phyloP scores from a whole-genome alignment of 352 stramenopile genomes.

The Phytophthora kernoviae region DNA sequence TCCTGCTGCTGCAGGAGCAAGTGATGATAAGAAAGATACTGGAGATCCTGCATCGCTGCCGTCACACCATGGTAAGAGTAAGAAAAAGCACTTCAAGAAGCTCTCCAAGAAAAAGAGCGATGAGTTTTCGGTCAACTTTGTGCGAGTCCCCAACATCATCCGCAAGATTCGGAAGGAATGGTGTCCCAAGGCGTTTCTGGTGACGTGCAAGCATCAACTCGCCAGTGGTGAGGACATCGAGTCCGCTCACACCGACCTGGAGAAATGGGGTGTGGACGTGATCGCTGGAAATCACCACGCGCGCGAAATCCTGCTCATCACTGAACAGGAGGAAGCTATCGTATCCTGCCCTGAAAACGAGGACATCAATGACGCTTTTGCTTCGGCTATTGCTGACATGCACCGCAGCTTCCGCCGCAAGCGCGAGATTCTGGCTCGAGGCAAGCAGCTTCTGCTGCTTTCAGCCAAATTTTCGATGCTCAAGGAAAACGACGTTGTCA shows the following conservation, averaged over 20 bases:
- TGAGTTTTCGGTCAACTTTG: conserved; percentile 82
- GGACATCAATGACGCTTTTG: conserved; percentile 84
- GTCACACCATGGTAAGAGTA: conserved; percentile 32
- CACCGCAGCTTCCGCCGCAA: conserved; percentile 78
- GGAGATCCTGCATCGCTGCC: conserved; percentile 22
- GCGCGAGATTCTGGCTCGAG: conserved; percentile 76
- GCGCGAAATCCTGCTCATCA: conserved; percentile 78
- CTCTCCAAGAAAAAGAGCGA: conserved; percentile 48
- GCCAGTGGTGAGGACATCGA: conserved; percentile 73
- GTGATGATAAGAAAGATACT: conserved; percentile 3
- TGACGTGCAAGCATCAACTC: conserved; percentile 83
- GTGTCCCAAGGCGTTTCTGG: conserved; percentile 80
- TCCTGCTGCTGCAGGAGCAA: conserved; percentile 16
- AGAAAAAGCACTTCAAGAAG: conserved; percentile 42
- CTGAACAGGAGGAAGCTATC: conserved; percentile 82
- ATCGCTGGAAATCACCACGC: conserved; percentile 71
- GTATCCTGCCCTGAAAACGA: conserved; percentile 75
- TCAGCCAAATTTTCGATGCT: conserved; percentile 90
- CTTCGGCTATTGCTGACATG: conserved; percentile 70
- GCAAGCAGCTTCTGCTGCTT: conserved; percentile 78
- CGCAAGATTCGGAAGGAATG: conserved; percentile 82
- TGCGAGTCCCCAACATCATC: conserved; percentile 80
- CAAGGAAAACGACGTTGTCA: conserved; percentile 86
- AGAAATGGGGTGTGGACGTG: conserved; percentile 84
- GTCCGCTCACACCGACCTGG: conserved; percentile 65